phyloP scores from a whole-genome alignment of 192 early-diverging fungal genomes.

The Coemansia asiatica region DNA sequence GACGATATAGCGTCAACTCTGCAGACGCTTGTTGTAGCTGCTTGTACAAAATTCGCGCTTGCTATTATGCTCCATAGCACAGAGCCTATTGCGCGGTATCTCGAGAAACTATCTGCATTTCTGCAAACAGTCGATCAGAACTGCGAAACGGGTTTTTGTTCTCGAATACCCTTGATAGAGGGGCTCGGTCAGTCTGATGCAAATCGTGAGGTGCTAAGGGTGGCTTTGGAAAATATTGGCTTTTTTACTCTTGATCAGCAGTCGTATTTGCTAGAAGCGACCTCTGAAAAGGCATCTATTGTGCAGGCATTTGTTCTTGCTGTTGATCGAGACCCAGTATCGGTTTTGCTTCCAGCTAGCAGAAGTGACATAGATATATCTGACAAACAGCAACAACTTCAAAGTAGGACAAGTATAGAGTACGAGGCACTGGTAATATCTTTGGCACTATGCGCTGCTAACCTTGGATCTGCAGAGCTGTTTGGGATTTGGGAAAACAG shows the following conservation, averaged over 20 bases:
- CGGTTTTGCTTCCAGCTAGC: slow-evolving; percentile 8
- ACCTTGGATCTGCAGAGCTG: slow-evolving; percentile 9
- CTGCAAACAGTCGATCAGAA: not conserved
- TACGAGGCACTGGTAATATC: slow-evolving; percentile 25
- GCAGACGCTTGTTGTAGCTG: slow-evolving; percentile 11
- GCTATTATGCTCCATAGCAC: slow-evolving; percentile 16
- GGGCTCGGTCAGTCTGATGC: slow-evolving; percentile 15
- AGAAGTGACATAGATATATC: not conserved
- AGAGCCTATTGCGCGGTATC: slow-evolving; percentile 4
- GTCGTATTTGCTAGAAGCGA: slow-evolving; percentile 10
- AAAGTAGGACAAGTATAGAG: not conserved
- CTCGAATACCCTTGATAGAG: slow-evolving; percentile 12
- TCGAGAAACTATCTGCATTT: not conserved
- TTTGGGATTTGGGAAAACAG: slow-evolving; percentile 26
- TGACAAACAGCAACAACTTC: too few species aligned
- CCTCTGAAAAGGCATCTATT: slow-evolving; percentile 2
- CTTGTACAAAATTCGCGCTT: slow-evolving; percentile 20
- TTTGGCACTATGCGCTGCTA: slow-evolving; percentile 15
- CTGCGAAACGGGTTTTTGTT: not conserved
- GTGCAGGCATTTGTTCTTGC: slow-evolving; percentile 24
- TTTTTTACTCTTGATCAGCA: slow-evolving; percentile 30
- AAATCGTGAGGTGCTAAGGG: slow-evolving; percentile 27
- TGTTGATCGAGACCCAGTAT: slow-evolving; percentile 27
- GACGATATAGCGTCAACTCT: slow-evolving; percentile 8
- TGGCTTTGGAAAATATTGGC: slow-evolving; percentile 16